These are phyloP conservation scores for Groenewaldozyma sp. DNA, from an alignment of 1,139 yeast species.

Conservation along the genomic window DNA sequence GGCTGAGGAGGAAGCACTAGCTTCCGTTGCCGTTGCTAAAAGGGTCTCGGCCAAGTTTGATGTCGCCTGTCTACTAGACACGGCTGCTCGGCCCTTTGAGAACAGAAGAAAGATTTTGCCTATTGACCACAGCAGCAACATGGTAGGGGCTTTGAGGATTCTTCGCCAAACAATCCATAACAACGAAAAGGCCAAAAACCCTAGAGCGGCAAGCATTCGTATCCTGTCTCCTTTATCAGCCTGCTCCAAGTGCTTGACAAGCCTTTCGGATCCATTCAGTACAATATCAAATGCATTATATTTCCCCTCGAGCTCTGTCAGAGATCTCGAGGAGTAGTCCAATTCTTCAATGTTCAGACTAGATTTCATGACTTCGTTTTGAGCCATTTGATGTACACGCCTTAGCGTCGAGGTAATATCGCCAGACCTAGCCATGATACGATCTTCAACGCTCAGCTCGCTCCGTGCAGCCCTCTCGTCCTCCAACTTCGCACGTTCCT, in stretches of 20 bases:
- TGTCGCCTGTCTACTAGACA: too few species aligned
- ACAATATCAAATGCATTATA: slow-evolving; percentile 47
- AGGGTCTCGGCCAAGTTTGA: too few species aligned
- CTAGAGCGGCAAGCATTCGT: slow-evolving; percentile 49
- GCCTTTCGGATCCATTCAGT: slow-evolving; percentile 43
- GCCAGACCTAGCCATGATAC: slow-evolving; percentile 41
- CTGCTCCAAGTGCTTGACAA: slow-evolving; percentile 56
- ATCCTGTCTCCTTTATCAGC: slow-evolving; percentile 57
- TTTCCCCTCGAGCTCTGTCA: slow-evolving; percentile 41
- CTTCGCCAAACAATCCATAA: slow-evolving; percentile 60
- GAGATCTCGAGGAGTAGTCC: slow-evolving; percentile 48
- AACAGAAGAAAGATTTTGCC: slow-evolving; percentile 38
- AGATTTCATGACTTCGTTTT: slow-evolving; percentile 40
- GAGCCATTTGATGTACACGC: slow-evolving; percentile 46
- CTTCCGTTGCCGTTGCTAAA: too few species aligned
- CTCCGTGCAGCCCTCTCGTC: neutral
- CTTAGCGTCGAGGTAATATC: slow-evolving; percentile 46
- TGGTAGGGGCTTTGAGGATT: slow-evolving; percentile 47
- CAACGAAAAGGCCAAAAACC: slow-evolving; percentile 47
- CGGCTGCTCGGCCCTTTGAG: neutral
- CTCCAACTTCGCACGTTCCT: slow-evolving; percentile 1
- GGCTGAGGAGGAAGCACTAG: too few species aligned
- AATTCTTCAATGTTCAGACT: slow-evolving; percentile 54
- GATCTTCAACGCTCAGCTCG: slow-evolving; percentile 23
- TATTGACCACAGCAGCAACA: slow-evolving; percentile 49